Conservation (phyloP, 257 asterid species). For the Dorcoceras hygrometricum region DNA sequence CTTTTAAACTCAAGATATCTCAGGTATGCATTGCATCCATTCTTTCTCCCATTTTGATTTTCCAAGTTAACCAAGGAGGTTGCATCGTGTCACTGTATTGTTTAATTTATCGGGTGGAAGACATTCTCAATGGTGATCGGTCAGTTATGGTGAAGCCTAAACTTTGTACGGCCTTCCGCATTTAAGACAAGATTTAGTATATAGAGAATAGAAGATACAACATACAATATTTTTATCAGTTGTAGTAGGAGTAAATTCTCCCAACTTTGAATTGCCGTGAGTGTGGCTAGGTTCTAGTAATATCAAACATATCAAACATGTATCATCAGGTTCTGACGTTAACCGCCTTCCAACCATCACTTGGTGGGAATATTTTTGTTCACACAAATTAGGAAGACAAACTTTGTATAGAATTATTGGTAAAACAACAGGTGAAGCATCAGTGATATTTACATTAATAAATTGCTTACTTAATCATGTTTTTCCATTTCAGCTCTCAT, state of each 20-base stretch:
- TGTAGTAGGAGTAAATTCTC: constrained; percentile 1
- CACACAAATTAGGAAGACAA: background rate
- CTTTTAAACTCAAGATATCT: constrained; percentile 85
- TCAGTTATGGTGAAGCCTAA: background rate
- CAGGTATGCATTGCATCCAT: constrained; percentile 43
- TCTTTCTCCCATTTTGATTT: background rate
- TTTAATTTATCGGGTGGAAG: background rate
- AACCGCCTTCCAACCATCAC: background rate
- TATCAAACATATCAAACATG: background rate
- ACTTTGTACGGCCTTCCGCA: background rate
- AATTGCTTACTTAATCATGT: constrained; percentile 23
- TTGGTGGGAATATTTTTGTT: background rate
- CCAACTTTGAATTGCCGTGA: constrained; percentile 9
- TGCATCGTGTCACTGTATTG: background rate
- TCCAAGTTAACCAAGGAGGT: background rate
- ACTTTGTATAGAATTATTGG: background rate
- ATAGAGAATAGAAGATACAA: background rate
- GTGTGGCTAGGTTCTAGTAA: background rate
- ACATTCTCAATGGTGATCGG: background rate
- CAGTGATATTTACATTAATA: background rate
- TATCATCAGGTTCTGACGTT: background rate
- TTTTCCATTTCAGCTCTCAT: constrained; percentile 65
- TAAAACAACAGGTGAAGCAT: background rate
- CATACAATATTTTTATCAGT: background rate
- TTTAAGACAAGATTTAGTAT: background rate